Evolutionary conservation across 169 alveolate species (phyloP), one percentile per base, ranked within the genome.

Genomic region (Plasmodium billcollinsi): DNA sequence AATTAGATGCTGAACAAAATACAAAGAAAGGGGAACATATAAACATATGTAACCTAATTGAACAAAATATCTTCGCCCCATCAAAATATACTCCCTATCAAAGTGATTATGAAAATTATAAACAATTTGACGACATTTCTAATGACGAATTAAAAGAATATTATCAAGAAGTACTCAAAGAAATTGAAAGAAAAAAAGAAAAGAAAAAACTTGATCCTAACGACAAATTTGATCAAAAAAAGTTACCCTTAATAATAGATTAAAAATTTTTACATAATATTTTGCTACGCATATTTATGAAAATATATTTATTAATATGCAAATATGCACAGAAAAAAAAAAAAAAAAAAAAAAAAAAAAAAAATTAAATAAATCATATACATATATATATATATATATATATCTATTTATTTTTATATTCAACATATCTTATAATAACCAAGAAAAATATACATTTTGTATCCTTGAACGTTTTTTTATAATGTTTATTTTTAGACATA

Each of bases 211-310:
- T 33, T 14, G 80, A 83, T 21, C 54, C 45, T 4, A 29, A 66
- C 8, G 67, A 83, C 47, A 26, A 43, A 4, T 83, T 83, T 20
- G 58, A 72, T 6, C 18, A 62, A 15, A 83, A 69, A 73, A 15
- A 43, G 26, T 26, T 83, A 43, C 91, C 91, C 65, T 62, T 83
- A 45, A 26, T 83, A 24, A 83, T 83, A 61, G 69, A 83, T 18
- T 83, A 58, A 21, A 14, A 71, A 12, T 21, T 18, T 18, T 62
- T 15, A 26, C 18, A 18, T 54, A 5, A 54, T 14, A 14, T 54
- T 12, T 52, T 52, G 62, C 3, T 39, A 39, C 1, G 5, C 9
- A 39, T 39, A 39, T 39, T 5, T 39, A 39, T 39, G 47, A 39
- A 39, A 39, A 39, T 39, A 7, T 5, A 39, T 39, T 5, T 5